Evolutionary conservation across 192 early-diverging fungal species (phyloP).

Genomic region (Gigaspora rosea): DNA sequence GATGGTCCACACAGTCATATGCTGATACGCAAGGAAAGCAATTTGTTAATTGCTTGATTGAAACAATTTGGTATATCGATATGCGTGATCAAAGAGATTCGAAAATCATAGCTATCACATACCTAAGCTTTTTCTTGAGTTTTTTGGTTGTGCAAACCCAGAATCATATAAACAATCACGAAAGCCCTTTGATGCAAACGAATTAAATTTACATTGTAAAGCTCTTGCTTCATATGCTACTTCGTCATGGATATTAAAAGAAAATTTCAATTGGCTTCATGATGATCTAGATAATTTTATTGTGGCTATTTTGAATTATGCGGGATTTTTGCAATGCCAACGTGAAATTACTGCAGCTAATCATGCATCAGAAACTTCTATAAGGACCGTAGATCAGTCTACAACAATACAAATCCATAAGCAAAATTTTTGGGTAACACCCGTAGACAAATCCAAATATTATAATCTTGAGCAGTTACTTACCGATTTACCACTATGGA

Average conservation of each 20-base stretch:
- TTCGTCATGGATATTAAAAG: not conserved
- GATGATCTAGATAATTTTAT: not conserved
- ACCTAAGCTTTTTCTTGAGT: not conserved
- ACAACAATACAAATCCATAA: not conserved
- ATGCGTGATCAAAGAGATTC: too few species aligned
- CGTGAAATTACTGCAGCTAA: not conserved
- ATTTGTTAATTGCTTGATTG: not conserved
- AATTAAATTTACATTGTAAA: not conserved
- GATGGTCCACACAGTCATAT: not conserved
- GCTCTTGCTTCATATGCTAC: not conserved
- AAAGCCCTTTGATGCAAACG: not conserved
- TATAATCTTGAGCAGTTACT: not conserved
- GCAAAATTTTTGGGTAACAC: not conserved
- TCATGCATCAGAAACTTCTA: not conserved
- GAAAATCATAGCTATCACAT: not conserved
- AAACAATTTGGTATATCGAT: too few species aligned
- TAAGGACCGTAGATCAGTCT: not conserved
- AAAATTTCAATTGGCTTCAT: not conserved
- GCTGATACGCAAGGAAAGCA: not conserved
- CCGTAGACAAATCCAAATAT: not conserved
- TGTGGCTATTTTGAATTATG: not conserved
- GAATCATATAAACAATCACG: not conserved
- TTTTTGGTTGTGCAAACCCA: not conserved
- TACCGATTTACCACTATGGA: not conserved
- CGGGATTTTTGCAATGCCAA: not conserved